phyloP scores from a whole-genome alignment of 2,329 filamentous ascomycete species.

The Diaporthe citri region DNA sequence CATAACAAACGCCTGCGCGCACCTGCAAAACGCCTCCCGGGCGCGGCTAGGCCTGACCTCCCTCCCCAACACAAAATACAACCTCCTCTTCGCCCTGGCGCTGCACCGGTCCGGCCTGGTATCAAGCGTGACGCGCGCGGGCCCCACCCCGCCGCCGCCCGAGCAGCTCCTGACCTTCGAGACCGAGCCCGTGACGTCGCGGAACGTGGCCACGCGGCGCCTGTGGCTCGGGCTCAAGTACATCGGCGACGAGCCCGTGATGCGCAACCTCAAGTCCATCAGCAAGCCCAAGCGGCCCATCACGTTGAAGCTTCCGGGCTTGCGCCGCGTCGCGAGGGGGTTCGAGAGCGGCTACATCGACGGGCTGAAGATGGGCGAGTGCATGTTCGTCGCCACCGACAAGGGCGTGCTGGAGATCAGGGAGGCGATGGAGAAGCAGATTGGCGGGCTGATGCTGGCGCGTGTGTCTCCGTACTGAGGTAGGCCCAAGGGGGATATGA shows the following conservation, averaged over 20 bases:
- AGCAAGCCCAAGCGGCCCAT: conserved; percentile 82
- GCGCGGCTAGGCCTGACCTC: conserved; percentile 89
- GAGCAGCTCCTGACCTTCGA: conserved; percentile 59
- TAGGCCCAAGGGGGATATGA: not conserved
- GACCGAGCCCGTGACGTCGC: conserved; percentile 71
- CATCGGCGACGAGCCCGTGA: conserved; percentile 84
- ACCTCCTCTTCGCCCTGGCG: conserved; percentile 80
- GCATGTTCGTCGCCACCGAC: conserved; percentile 83
- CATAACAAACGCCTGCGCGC: conserved; percentile 86
- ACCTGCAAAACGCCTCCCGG: conserved; percentile 89
- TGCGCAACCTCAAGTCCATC: conserved; percentile 75
- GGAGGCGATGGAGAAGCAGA: conserved; percentile 83
- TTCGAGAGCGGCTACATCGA: conserved; percentile 77
- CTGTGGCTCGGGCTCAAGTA: conserved; percentile 95
- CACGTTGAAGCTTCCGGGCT: conserved; percentile 71
- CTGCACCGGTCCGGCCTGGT: conserved; percentile 88
- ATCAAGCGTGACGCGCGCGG: conserved; percentile 80
- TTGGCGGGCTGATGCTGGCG: conserved; percentile 85
- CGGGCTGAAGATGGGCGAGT: conserved; percentile 84
- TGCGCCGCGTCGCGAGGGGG: conserved; percentile 77
- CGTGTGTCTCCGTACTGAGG: conserved; percentile 62
- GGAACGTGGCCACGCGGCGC: conserved; percentile 80
- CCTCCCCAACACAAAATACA: conserved; percentile 83
- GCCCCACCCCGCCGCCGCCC: conserved; percentile 66
- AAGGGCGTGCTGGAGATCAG: conserved; percentile 83